Conservation (phyloP, 2,329 filamentous ascomycete genomes). For the Nemania serpens region DNA sequence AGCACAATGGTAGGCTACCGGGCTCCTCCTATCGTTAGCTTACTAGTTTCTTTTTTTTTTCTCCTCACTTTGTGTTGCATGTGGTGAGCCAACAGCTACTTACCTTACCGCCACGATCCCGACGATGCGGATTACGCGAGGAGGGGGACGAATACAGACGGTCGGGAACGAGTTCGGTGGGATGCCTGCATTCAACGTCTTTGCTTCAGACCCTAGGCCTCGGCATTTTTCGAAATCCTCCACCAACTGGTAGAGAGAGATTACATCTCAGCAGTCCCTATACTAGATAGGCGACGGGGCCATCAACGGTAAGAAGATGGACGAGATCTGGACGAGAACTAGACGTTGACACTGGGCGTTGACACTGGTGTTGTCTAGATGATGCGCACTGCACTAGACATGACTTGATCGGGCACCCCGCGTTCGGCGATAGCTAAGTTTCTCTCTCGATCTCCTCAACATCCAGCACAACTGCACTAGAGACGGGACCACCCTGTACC, state of each 20-base stretch:
- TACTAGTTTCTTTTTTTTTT: no score
- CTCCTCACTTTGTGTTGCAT: slow-evolving; percentile 12
- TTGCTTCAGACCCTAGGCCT: slow-evolving; percentile 14
- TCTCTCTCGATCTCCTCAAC: no score
- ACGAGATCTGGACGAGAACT: not conserved
- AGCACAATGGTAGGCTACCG: slow-evolving; percentile 23
- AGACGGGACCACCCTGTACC: not conserved
- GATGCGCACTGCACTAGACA: not conserved
- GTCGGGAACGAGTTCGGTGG: slow-evolving; percentile 14
- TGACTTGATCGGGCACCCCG: slow-evolving; percentile 9
- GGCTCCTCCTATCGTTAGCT: slow-evolving; percentile 6
- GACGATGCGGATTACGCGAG: slow-evolving; percentile 26
- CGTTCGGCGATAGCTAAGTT: slow-evolving; percentile 3
- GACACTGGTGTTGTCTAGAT: not conserved
- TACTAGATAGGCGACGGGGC: not conserved
- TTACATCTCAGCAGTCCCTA: no score
- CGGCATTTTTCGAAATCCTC: slow-evolving; percentile 3
- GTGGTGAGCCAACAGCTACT: slow-evolving; percentile 19
- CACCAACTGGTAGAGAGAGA: no score
- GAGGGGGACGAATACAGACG: slow-evolving; percentile 4
- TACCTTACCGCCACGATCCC: slow-evolving; percentile 13
- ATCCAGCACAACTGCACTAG: no score
- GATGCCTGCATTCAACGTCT: slow-evolving; percentile 4
- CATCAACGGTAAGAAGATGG: not conserved
- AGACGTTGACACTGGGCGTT: no score